These are phyloP conservation scores for Chaetomium globosum DNA, from an alignment of 2,329 filamentous ascomycete species.

Conservation along the genomic window DNA sequence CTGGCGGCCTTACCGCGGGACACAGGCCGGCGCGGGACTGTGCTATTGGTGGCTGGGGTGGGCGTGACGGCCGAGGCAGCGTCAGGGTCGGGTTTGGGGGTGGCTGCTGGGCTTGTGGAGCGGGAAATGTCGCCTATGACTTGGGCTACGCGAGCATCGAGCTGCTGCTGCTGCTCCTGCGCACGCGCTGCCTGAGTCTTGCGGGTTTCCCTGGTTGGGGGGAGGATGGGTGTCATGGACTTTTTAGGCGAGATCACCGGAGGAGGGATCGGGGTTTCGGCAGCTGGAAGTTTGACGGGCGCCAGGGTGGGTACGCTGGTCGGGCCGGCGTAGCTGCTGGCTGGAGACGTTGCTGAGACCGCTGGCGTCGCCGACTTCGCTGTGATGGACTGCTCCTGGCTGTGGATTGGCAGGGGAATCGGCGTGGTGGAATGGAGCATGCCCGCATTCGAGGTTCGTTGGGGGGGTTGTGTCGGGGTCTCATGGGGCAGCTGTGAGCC, in stretches of 20 bases:
- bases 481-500: slow-evolving; percentile 35
- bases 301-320: slow-evolving; percentile 35
- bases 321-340: slow-evolving; percentile 31
- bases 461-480: slow-evolving; percentile 32
- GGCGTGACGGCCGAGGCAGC: slow-evolving; percentile 4
- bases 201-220: slow-evolving; percentile 42
- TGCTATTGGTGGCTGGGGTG: slow-evolving; percentile 35
- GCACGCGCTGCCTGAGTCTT: slow-evolving; percentile 38
- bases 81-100: slow-evolving; percentile 42
- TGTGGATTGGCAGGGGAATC: slow-evolving; percentile 41
- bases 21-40: slow-evolving; percentile 49
- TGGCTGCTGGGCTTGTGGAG: slow-evolving; percentile 37
- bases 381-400: slow-evolving; percentile 39
- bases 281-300: slow-evolving; percentile 38
- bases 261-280: slow-evolving; percentile 40
- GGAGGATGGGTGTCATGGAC: slow-evolving; percentile 43
- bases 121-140: slow-evolving; percentile 30
- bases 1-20: slow-evolving; percentile 58
- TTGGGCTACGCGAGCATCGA: slow-evolving; percentile 22
- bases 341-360: slow-evolving; percentile 37
- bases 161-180: slow-evolving; percentile 34
- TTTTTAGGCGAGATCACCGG: slow-evolving; percentile 41
- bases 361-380: slow-evolving; percentile 36
- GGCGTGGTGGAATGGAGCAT: slow-evolving; percentile 42
- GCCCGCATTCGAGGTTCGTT: slow-evolving; percentile 26